Conservation (phyloP, 257 asterid species). For the Cruciata laevipes region DNA sequence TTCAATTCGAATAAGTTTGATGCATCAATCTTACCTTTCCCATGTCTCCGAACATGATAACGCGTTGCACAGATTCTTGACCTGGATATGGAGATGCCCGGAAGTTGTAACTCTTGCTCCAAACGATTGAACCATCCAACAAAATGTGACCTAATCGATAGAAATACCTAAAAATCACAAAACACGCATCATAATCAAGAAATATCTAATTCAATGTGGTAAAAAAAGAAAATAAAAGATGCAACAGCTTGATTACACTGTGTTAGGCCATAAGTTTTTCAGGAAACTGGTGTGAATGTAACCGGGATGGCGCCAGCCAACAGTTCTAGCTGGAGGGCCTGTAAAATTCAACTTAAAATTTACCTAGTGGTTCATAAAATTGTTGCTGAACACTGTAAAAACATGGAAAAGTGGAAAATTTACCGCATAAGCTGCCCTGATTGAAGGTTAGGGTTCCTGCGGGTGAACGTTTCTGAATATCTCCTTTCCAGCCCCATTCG, state of each 20-base stretch:
- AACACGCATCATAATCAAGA: no score
- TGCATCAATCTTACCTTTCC: conserved; percentile 57
- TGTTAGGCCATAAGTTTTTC: conserved; percentile 81
- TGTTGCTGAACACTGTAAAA: neutral
- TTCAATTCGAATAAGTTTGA: neutral
- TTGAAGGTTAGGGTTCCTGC: conserved; percentile 75
- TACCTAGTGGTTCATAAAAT: neutral
- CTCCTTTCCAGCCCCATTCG: conserved; percentile 55
- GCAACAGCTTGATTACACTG: conserved; percentile 38
- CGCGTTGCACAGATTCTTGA: conserved; percentile 76
- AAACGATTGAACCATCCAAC: conserved; percentile 44
- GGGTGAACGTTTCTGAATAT: conserved; percentile 35
- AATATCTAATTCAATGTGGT: no score
- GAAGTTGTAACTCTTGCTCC: conserved; percentile 72
- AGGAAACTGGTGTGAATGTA: conserved; percentile 87
- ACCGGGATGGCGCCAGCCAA: conserved; percentile 99
- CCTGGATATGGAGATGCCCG: conserved; percentile 84
- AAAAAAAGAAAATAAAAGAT: no score
- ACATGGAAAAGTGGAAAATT: conserved; percentile 5
- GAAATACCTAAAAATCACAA: conserved; percentile 44
- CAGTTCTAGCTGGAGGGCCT: conserved; percentile 95
- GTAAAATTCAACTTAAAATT: neutral
- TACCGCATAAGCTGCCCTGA: conserved; percentile 83
- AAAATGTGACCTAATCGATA: conserved; percentile 69
- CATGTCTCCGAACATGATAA: conserved; percentile 85